Percentiles rank a stretch among this genome's conserved stretches.
Conservation (phyloP, 768 basidiomycete species). For the Tricholoma flavovirens region DNA sequence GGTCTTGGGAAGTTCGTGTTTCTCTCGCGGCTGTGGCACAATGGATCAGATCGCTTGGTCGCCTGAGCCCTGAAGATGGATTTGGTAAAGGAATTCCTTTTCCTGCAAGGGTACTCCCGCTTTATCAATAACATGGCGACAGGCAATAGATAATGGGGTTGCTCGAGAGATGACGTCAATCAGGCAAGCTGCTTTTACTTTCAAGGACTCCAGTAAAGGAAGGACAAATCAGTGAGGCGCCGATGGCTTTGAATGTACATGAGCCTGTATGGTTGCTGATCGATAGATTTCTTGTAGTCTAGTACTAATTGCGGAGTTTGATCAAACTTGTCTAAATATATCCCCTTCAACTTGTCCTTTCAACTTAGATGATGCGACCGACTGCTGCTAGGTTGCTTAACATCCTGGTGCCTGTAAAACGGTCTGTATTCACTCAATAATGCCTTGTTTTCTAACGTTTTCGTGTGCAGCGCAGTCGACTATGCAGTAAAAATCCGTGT, state of each 20-base stretch:
- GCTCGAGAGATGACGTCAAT: constrained; percentile 33
- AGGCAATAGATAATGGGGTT: constrained; percentile 9
- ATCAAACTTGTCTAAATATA: too few species aligned
- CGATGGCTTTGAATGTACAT: not conserved
- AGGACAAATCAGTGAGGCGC: constrained; percentile 16
- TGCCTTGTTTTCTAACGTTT: not conserved
- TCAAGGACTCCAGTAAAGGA: constrained; percentile 26
- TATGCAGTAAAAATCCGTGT: constrained; percentile 99
- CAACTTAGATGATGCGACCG: constrained; percentile 74
- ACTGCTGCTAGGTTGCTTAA: constrained; percentile 69
- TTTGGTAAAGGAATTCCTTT: too few species aligned
- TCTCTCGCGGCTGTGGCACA: too few species aligned
- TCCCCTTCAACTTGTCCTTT: constrained; percentile 1
- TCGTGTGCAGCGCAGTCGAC: constrained; percentile 69
- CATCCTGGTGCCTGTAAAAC: constrained; percentile 92
- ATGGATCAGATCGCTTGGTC: too few species aligned
- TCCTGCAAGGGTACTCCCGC: too few species aligned
- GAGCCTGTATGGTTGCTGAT: not conserved
- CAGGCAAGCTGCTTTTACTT: constrained; percentile 40
- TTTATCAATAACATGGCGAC: constrained; percentile 12
- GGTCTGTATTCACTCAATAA: constrained; percentile 36
- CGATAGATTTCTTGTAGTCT: not conserved
- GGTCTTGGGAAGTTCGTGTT: too few species aligned
- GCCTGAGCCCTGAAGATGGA: too few species aligned
- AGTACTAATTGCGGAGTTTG: too few species aligned